phyloP scores from a whole-genome alignment of 2,329 filamentous ascomycete genomes.

The Xylariaceae sp. region DNA sequence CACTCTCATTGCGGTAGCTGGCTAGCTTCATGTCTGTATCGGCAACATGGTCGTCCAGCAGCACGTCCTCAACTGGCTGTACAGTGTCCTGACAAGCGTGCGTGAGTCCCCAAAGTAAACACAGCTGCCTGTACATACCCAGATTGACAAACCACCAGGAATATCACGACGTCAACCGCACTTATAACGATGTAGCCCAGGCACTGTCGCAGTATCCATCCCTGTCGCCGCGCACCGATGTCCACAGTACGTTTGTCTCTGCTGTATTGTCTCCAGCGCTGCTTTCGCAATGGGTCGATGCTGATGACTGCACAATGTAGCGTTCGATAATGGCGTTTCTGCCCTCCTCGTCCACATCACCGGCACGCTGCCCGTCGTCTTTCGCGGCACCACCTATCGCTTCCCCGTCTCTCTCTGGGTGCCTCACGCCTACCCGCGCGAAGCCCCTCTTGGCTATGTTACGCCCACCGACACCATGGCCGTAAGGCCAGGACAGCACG shows the following conservation, averaged over 20 bases:
- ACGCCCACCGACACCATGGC: conserved; percentile 84
- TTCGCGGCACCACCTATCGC: conserved; percentile 82
- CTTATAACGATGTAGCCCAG: conserved; percentile 87
- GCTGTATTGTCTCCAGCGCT: not conserved
- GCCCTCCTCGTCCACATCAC: conserved; percentile 81
- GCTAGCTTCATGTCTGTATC: conserved; percentile 14
- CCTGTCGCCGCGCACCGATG: conserved; percentile 81
- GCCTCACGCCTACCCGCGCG: conserved; percentile 81
- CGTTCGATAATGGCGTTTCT: conserved; percentile 82
- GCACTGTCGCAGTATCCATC: conserved; percentile 75
- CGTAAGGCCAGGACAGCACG: conserved; percentile 88
- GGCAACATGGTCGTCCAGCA: conserved; percentile 69
- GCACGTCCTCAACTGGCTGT: conserved; percentile 91
- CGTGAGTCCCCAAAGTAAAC: conserved; percentile 40
- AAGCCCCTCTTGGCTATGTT: conserved; percentile 83
- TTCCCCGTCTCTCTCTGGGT: conserved; percentile 94
- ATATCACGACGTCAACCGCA: conserved; percentile 88
- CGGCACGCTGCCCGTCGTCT: conserved; percentile 86
- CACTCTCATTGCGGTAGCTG: conserved; percentile 15
- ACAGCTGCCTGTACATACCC: conserved; percentile 3
- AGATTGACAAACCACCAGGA: conserved; percentile 54
- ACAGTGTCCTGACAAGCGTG: conserved; percentile 73
- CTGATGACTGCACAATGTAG: conserved; percentile 39
- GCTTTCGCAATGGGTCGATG: conserved; percentile 6
- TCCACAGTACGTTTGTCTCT: conserved; percentile 68